phyloP scores from a whole-genome alignment of 2,329 filamentous ascomycete species.

The Parascedosporium putredinis region DNA sequence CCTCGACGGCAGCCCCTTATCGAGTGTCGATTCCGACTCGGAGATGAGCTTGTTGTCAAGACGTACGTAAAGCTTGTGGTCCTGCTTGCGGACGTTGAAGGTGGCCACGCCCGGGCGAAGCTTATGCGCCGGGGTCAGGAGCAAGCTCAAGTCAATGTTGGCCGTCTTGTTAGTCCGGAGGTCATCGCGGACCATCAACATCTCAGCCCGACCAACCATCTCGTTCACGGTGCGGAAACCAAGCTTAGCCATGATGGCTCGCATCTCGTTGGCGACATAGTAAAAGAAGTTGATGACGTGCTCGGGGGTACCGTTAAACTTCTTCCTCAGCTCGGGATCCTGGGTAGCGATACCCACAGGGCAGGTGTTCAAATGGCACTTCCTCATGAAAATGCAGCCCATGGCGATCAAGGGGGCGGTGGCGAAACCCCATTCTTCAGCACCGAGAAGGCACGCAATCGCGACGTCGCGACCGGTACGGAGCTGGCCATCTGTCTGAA shows the following conservation, averaged over 20 bases:
- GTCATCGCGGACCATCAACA: slow-evolving; percentile 78
- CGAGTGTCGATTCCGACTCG: slow-evolving; percentile 85
- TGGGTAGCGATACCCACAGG: slow-evolving; percentile 94
- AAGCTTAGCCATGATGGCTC: slow-evolving; percentile 92
- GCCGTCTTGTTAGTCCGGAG: slow-evolving; percentile 79
- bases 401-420: slow-evolving; percentile 92
- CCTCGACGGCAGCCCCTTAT: slow-evolving; percentile 84
- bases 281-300: slow-evolving; percentile 99
- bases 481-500: slow-evolving; percentile 92
- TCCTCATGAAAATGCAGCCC: slow-evolving; percentile 93
- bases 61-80: slow-evolving; percentile 84
- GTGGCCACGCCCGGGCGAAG: slow-evolving; percentile 89
- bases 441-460: slow-evolving; percentile 87
- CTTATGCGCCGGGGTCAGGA: slow-evolving; percentile 91
- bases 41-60: slow-evolving; percentile 96
- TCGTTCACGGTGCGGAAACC: slow-evolving; percentile 94
- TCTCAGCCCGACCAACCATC: slow-evolving; percentile 90
- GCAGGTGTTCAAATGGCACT: slow-evolving; percentile 66
- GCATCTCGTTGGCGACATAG: slow-evolving; percentile 90
- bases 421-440: slow-evolving; percentile 97
- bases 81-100: slow-evolving; percentile 96
- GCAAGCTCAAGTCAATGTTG: slow-evolving; percentile 87
- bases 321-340: slow-evolving; percentile 86
- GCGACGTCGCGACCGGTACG: slow-evolving; percentile 88
- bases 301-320: slow-evolving; percentile 86